Conservation (phyloP, 371 early-diverging fungal species). For the Mucor indicus region DNA sequence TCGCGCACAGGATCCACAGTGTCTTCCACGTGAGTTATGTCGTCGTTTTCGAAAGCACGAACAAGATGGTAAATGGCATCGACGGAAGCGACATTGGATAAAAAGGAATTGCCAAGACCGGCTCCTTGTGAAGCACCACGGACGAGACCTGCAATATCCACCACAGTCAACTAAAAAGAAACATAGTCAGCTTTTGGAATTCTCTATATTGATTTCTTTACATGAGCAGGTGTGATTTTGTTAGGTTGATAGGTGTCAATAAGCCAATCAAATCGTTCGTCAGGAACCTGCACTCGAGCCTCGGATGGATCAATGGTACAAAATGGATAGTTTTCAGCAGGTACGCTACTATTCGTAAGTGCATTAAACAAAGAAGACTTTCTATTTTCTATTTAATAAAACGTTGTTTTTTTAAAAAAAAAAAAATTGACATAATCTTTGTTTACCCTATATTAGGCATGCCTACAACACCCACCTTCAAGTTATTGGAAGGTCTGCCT, state of each 20-base stretch:
- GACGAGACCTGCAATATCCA: constrained; percentile 97
- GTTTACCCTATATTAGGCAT: constrained; percentile 91
- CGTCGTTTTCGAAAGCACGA: constrained; percentile 80
- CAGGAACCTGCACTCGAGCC: constrained; percentile 79
- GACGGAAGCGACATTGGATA: constrained; percentile 86
- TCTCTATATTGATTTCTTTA: constrained; percentile 6
- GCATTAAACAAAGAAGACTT: constrained; percentile 92
- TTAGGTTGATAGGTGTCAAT: constrained; percentile 66
- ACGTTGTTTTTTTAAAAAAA: not conserved
- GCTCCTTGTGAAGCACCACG: constrained; percentile 80
- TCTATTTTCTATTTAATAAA: constrained; percentile 20
- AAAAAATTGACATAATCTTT: not conserved
- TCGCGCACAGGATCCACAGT: constrained; percentile 90
- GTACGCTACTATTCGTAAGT: constrained; percentile 79
- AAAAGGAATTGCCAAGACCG: constrained; percentile 91
- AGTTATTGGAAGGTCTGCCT: constrained; percentile 75
- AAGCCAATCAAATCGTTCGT: constrained; percentile 76
- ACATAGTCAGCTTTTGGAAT: not conserved
- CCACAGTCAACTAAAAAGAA: constrained; percentile 62
- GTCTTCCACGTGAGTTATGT: constrained; percentile 85
- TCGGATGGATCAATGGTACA: constrained; percentile 83
- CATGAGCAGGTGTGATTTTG: constrained; percentile 59
- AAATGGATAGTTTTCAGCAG: constrained; percentile 80
- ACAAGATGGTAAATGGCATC: constrained; percentile 95
- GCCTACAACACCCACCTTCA: constrained; percentile 94